A percentile compares a stretch with the other conserved stretches of the same genome.
These are phyloP conservation scores for Fusarium sp. DNA, from an alignment of 2,329 filamentous ascomycete genomes.

Conservation along the genomic window DNA sequence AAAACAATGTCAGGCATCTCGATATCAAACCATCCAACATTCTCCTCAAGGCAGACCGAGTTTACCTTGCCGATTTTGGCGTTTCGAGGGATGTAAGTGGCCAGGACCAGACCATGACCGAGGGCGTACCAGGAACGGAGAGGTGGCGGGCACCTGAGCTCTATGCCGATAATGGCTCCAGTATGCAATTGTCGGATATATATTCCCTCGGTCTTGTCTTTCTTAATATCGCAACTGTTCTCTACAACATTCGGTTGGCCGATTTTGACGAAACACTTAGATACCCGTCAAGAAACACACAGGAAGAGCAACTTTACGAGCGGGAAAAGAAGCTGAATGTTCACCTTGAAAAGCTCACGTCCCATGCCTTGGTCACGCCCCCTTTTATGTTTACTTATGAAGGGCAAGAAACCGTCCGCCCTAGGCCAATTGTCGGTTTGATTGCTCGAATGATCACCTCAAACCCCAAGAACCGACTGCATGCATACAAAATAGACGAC, in stretches of 20 bases:
- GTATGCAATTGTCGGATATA: constrained; percentile 63
- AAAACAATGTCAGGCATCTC: constrained; percentile 59
- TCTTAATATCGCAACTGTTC: constrained; percentile 59
- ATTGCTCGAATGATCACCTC: constrained; percentile 54
- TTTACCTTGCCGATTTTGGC: constrained; percentile 65
- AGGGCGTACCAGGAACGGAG: constrained; percentile 57
- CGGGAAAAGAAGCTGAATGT: constrained; percentile 54
- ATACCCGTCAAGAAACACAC: constrained; percentile 46
- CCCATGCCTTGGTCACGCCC: constrained; percentile 53
- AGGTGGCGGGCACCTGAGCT: constrained; percentile 63
- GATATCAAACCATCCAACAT: constrained; percentile 65
- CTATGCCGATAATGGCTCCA: constrained; percentile 54
- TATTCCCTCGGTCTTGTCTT: constrained; percentile 63
- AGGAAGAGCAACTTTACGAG: constrained; percentile 51
- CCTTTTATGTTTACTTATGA: constrained; percentile 56
- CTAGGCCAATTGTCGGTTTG: constrained; percentile 57
- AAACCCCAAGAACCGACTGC: constrained; percentile 51
- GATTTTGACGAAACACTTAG: constrained; percentile 58
- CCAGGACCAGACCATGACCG: constrained; percentile 61
- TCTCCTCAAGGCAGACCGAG: constrained; percentile 59
- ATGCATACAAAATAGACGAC: constrained; percentile 56
- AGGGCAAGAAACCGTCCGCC: constrained; percentile 56
- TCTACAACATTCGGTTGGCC: constrained; percentile 57
- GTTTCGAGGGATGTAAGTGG: constrained; percentile 62
- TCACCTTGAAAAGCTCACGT: constrained; percentile 54